Conservation (phyloP, 768 basidiomycete genomes). For the Lentinula sp. region DNA sequence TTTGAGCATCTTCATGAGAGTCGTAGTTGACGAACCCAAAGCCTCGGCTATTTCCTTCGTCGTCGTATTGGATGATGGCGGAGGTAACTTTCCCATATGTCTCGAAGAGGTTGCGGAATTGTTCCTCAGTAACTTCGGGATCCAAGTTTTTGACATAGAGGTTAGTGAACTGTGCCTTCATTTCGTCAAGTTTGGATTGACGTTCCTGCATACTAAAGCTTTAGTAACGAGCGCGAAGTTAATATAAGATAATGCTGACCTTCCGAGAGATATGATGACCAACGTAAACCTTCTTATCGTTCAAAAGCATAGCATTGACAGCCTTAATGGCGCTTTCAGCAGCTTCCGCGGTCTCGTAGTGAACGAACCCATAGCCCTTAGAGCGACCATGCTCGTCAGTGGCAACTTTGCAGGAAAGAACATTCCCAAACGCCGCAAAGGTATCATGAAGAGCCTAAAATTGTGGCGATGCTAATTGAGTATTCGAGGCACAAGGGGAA, state of each 20-base stretch:
- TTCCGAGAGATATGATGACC: conserved; percentile 97
- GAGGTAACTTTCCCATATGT: conserved; percentile 84
- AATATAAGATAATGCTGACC: conserved; percentile 31
- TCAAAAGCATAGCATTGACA: conserved; percentile 98
- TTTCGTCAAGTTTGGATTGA: conserved; percentile 97
- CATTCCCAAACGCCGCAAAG: conserved; percentile 97
- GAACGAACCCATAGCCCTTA: conserved; percentile 98
- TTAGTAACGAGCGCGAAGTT: neutral
- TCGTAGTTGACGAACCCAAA: conserved; percentile 99
- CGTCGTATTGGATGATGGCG: conserved; percentile 77
- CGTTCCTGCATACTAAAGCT: conserved; percentile 56
- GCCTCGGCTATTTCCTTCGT: conserved; percentile 89
- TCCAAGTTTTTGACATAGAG: conserved; percentile 98
- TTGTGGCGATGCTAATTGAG: neutral
- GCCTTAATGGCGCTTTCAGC: conserved; percentile 96
- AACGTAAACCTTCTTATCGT: conserved; percentile 99
- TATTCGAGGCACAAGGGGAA: neutral
- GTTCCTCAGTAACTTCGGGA: conserved; percentile 72
- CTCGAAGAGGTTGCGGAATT: conserved; percentile 79
- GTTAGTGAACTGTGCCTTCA: conserved; percentile 96
- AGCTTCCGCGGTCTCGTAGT: conserved; percentile 97
- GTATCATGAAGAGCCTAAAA: conserved; percentile 95
- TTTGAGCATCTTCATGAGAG: conserved; percentile 84
- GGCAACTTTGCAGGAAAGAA: conserved; percentile 98
- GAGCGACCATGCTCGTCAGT: conserved; percentile 93